Conservation (phyloP, 2,329 filamentous ascomycete genomes). For the Claviceps pazoutovae region DNA sequence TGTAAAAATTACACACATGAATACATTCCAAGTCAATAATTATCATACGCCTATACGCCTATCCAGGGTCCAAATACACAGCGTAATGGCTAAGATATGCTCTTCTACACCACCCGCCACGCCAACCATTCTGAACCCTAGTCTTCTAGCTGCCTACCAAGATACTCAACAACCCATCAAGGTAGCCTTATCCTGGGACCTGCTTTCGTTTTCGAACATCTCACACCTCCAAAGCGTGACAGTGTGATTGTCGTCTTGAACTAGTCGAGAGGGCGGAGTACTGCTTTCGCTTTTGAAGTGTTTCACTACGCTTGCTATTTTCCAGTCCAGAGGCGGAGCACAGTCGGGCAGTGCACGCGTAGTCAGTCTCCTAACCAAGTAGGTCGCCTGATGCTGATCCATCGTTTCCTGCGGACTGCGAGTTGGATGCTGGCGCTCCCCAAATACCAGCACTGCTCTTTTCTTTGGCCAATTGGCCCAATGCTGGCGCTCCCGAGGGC, state of each 20-base stretch:
- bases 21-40: constrained; percentile 18
- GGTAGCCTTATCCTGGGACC: too few species aligned
- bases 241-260: too few species aligned
- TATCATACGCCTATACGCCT: constrained; percentile 26
- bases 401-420: constrained; percentile 17
- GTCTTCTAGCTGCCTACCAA: background rate
- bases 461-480: constrained; percentile 94
- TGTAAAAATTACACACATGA: background rate
- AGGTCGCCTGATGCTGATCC: constrained; percentile 33
- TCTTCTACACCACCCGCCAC: background rate
- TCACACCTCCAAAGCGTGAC: too few species aligned
- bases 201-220: too few species aligned
- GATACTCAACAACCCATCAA: background rate
- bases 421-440: constrained; percentile 50
- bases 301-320: background rate
- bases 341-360: background rate
- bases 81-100: constrained; percentile 9
- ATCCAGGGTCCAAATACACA: constrained; percentile 24
- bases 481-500: constrained; percentile 52
- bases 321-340: background rate
- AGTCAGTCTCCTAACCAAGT: constrained; percentile 23
- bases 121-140: background rate
- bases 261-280: too few species aligned
- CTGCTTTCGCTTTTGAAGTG: background rate
- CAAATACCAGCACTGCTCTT: constrained; percentile 92